A percentile compares a stretch with the other conserved stretches of the same genome.
phyloP scores from a whole-genome alignment of 2,329 filamentous ascomycete genomes.

The Huntiella abstrusa region DNA sequence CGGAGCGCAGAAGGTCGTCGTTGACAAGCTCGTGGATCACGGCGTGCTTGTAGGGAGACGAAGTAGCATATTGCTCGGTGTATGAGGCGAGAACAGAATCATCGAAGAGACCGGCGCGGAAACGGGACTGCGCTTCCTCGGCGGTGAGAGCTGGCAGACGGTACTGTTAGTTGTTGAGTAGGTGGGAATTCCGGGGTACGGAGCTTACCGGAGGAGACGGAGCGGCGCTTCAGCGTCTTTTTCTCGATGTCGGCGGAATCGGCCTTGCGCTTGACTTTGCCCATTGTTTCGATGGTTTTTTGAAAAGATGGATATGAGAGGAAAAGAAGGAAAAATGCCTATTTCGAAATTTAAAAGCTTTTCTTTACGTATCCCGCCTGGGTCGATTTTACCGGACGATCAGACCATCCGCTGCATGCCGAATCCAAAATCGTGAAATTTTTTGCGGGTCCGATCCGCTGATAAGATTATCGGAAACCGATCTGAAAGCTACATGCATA shows the following conservation, averaged over 20 bases:
- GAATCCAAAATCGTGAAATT: conserved; percentile 5
- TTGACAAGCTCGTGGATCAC: conserved; percentile 72
- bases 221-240: conserved; percentile 32
- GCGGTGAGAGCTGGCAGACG: conserved; percentile 8
- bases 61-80: conserved; percentile 41
- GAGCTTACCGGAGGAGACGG: conserved; percentile 26
- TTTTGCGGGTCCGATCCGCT: conserved; percentile 10
- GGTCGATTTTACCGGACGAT: conserved; percentile 7
- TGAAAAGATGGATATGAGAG: background rate
- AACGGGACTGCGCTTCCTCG: conserved; percentile 31
- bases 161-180: background rate
- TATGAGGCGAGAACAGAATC: conserved; percentile 37
- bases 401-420: conserved; percentile 7
- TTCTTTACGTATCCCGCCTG: background rate
- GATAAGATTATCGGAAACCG: conserved; percentile 10
- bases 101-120: conserved; percentile 48
- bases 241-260: conserved; percentile 33
- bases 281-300: background rate
- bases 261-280: conserved; percentile 32
- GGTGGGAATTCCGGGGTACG: conserved; percentile 4
- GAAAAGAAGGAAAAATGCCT: background rate
- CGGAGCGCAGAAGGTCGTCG: conserved; percentile 61
- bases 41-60: conserved; percentile 70
- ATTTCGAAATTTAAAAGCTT: background rate
- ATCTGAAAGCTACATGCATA: background rate